Conservation (phyloP, 2,329 filamentous ascomycete species). For the Nigrograna mackinnonii region DNA sequence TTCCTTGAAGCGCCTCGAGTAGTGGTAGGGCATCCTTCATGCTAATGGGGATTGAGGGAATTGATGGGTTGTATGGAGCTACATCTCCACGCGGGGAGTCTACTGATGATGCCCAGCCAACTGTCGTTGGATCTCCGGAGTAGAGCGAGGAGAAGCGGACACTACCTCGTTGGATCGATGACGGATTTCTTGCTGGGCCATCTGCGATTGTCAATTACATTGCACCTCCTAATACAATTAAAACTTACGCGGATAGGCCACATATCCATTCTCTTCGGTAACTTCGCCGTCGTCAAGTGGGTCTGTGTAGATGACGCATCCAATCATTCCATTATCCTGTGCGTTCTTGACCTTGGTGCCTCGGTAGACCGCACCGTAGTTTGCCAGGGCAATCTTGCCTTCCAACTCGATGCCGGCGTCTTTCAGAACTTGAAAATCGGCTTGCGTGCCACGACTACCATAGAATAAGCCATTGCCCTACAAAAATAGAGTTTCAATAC, state of each 20-base stretch:
- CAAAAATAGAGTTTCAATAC: no score
- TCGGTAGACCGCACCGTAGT: constrained; percentile 44
- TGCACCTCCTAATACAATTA: no score
- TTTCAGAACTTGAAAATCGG: constrained; percentile 43
- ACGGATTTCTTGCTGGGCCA: constrained; percentile 45
- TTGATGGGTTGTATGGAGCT: constrained; percentile 29
- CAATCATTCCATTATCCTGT: constrained; percentile 44
- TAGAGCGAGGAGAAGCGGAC: constrained; percentile 64
- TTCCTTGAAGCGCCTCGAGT: constrained; percentile 34
- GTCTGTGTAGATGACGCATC: constrained; percentile 44
- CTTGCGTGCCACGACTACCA: constrained; percentile 25
- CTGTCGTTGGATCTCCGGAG: constrained; percentile 25
- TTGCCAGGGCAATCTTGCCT: constrained; percentile 47
- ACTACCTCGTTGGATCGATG: constrained; percentile 44
- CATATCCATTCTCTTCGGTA: constrained; percentile 44
- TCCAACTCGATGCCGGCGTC: constrained; percentile 43
- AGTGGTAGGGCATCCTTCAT: constrained; percentile 34
- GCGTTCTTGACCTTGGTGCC: constrained; percentile 49
- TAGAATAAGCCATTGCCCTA: neutral
- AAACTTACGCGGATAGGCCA: constrained; percentile 32
- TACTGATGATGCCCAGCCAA: constrained; percentile 34
- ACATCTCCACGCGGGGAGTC: constrained; percentile 29
- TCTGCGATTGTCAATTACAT: constrained; percentile 16
- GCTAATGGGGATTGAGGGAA: constrained; percentile 36
- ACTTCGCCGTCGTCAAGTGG: constrained; percentile 44